These are phyloP conservation scores for Flaveria trinervia DNA, from an alignment of 129 eudicot species.

Conservation along the genomic window DNA sequence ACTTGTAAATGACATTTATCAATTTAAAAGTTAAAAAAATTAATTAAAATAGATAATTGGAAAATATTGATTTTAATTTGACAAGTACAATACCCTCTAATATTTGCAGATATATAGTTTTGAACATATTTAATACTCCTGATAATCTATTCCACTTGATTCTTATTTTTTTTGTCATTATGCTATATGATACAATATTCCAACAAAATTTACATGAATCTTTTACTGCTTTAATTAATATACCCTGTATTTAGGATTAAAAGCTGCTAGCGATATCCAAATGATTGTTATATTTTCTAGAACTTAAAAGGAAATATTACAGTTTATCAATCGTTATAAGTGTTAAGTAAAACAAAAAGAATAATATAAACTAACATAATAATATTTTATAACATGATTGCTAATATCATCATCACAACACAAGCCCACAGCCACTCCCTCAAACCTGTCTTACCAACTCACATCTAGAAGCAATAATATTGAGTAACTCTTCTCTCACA, in stretches of 20 bases:
- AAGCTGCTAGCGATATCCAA: too few relatives aligned
- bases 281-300: too few relatives aligned
- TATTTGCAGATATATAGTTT: background rate
- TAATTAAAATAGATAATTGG: background rate
- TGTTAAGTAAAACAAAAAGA: constrained; percentile 15
- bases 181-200: background rate
- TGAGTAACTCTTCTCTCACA: constrained; percentile 33
- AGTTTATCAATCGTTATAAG: background rate
- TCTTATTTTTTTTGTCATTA: background rate
- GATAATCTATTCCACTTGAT: background rate
- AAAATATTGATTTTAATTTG: background rate
- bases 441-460: constrained; percentile 98
- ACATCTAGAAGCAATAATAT: constrained; percentile 83
- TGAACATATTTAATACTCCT: background rate
- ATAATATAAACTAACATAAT: background rate
- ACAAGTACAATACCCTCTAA: background rate
- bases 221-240: background rate
- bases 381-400: constrained; percentile 37
- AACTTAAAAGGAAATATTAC: background rate
- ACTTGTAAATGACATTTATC: too few relatives aligned
- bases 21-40: too few relatives aligned
- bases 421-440: constrained; percentile 77
- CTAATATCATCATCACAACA: constrained; percentile 48
- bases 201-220: constrained; percentile 6
- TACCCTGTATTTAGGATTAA: too few relatives aligned